A percentile compares a stretch with the other conserved stretches of the same genome.
These are phyloP conservation scores for Didymellaceae sp. DNA, from an alignment of 2,329 filamentous ascomycete species.

Conservation along the genomic window DNA sequence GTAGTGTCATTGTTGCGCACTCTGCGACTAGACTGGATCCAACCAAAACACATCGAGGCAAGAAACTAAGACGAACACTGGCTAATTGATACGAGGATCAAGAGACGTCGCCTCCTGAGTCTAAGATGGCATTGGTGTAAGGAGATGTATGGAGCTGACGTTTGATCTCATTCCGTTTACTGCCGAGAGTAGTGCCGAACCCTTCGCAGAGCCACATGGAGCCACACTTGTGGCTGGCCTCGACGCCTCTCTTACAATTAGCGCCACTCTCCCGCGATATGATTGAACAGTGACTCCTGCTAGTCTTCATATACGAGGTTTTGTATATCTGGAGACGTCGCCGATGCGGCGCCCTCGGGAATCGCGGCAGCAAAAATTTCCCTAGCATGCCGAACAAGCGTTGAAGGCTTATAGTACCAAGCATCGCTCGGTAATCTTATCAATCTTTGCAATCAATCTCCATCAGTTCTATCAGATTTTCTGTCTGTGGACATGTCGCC, in stretches of 20 bases:
- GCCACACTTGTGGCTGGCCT: background rate
- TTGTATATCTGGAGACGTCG: background rate
- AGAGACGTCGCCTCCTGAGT: no score
- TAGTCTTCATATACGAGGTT: background rate
- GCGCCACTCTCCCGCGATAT: no score
- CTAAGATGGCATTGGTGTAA: no score
- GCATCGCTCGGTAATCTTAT: slow-evolving; percentile 1
- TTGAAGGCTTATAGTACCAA: background rate
- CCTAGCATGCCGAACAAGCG: slow-evolving; percentile 2
- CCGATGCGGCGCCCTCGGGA: background rate
- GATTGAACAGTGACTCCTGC: no score
- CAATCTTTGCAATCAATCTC: background rate
- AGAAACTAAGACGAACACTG: no score
- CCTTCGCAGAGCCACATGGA: no score
- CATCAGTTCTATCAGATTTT: background rate
- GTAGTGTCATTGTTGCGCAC: no score
- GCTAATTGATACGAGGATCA: no score
- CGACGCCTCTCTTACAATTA: no score
- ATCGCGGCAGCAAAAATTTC: background rate
- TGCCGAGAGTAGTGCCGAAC: background rate
- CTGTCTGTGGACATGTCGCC: background rate
- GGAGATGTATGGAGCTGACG: no score
- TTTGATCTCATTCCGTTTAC: background rate
- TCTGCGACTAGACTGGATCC: no score
- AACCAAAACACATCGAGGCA: no score